A percentile compares a stretch with the other conserved stretches of the same genome.
These are phyloP conservation scores for Fusarium guadeloupense DNA, from an alignment of 2,329 filamentous ascomycete species.

Conservation along the genomic window DNA sequence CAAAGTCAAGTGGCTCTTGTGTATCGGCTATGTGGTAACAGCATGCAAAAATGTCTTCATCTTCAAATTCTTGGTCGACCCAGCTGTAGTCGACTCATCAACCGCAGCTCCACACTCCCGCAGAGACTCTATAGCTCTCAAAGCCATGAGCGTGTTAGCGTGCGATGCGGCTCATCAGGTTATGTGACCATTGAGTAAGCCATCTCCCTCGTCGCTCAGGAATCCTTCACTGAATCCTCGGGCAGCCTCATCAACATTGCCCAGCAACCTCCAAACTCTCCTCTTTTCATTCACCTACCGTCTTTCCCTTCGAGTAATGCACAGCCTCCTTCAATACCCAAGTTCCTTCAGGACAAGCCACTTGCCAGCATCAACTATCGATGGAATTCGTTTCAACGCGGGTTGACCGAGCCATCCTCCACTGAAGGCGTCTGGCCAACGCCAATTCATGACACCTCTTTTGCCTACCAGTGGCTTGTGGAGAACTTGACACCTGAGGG, in stretches of 20 bases:
- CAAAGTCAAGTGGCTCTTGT: not conserved
- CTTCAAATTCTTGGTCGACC: slow-evolving; percentile 18
- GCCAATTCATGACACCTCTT: slow-evolving; percentile 65
- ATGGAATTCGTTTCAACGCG: slow-evolving; percentile 53
- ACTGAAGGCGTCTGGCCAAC: slow-evolving; percentile 57
- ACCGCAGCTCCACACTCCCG: not conserved
- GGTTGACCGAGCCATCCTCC: slow-evolving; percentile 34
- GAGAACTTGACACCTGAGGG: slow-evolving; percentile 53
- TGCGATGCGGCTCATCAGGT: slow-evolving; percentile 61
- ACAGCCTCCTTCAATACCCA: slow-evolving; percentile 48
- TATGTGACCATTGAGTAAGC: slow-evolving; percentile 61
- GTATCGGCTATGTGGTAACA: slow-evolving; percentile 28
- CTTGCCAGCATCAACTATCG: slow-evolving; percentile 68
- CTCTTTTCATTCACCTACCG: slow-evolving; percentile 66
- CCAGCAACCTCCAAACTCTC: slow-evolving; percentile 49
- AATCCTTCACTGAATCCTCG: slow-evolving; percentile 26
- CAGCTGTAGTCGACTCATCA: slow-evolving; percentile 13
- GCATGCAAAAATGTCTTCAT: slow-evolving; percentile 39
- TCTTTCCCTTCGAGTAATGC: slow-evolving; percentile 51
- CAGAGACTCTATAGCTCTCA: slow-evolving; percentile 36
- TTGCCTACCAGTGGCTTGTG: slow-evolving; percentile 64
- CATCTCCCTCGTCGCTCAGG: not conserved
- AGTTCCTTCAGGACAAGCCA: slow-evolving; percentile 54
- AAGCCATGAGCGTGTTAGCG: slow-evolving; percentile 53
- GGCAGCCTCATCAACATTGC: slow-evolving; percentile 60